Evolutionary conservation across 2,329 filamentous ascomycete genomes (phyloP), one percentile per base, ranked within the genome.

Genomic region (Mariannaea sp.): DNA sequence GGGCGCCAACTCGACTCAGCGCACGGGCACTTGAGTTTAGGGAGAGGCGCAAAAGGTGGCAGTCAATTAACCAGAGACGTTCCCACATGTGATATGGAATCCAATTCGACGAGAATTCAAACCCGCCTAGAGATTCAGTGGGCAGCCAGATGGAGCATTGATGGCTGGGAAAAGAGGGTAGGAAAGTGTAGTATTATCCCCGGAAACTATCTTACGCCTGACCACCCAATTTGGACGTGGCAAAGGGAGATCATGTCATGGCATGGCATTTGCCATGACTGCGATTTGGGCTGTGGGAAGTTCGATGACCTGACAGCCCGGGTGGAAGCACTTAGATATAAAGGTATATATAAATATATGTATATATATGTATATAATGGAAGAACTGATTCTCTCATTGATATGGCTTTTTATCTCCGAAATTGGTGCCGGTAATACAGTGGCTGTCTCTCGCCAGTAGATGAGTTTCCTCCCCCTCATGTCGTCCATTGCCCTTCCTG

Each of bases 11-110:
- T 30, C 17, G 39, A 49, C 38, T 36, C 14, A 33, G 30, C 30
- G 29, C 27, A 35, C 29, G 27, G 44, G 24, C 38, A 39, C 24
- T 58, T 59, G 49, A 59, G 57, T 64, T 64, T 64, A 61, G 60
- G 61, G 61, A 14, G 59, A 64, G 61, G 61, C 61, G n/a, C n/a
- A n/a, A n/a, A n/a, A n/a, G 10, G 19, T 4, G 3, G 22, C n/a
- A 26, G 9, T 22, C 13, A 24, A 5, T 27, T 27, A 20, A 29
- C 17, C 22, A 12, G 20, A 41, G n/a, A n/a, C n/a, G n/a, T n/a
- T n/a, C n/a, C n/a, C n/a, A n/a, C n/a, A n/a, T n/a, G n/a, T n/a
- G n/a, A n/a, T n/a, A n/a, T n/a, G n/a, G n/a, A 32, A 13, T 32
- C 56, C 56, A 48, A 56, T 53, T 63, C 50, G 54, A 13, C 13